Base-by-base conservation (phyloP, 768 basidiomycete genomes). In the Rhodotorula kratochvilovae region DNA sequence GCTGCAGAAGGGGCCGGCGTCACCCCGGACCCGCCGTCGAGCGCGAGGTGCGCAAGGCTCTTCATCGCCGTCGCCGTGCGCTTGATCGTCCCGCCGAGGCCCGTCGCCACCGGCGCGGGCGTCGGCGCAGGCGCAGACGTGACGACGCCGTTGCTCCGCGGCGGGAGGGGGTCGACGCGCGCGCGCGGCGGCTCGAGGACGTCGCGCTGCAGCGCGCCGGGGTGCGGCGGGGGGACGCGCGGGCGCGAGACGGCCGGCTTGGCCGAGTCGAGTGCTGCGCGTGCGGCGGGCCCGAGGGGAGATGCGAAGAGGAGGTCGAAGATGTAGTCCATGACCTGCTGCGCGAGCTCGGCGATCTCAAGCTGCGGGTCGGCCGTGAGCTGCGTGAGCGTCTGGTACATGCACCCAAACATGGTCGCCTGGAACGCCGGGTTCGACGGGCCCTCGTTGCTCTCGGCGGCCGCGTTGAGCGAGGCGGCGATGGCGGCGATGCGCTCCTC, bases 311-410 rank as follows among this genome's bases (percentile, higher is more conserved):
- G 89, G 8, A 93, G 85, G 3, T 92, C 92, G 82, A 90, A 88
- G 76, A 96, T 85, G 78, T 95, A 96, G 81, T 99, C 96, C 42
- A 92, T 85, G 36, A 95, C 87, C 0, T 91, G 93, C 77, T 90
- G 90, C 1, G 94, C 94, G 77, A 91, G 87, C 15, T 90, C 87
- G 0, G 92, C 90, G 23, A 98, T 93, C 79, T 97, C 93, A 58
- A 89, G 87, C 77, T 95, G 92, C 0, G 95, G 90, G 77, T 98
- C 96, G 17, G 89, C 89, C 0, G 93, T 91, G 17, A 98, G 85
- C 79, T 97, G 94, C 69, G 96, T 82, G 25, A 99, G 84, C 11
- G 89, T 63, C 69, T 72, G 75, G 66, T 72, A 76, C 63, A 98
- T 90, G 33, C 92, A 92, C 84, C 91, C 92, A 83, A 95, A 92